Evolutionary conservation across 768 basidiomycete genomes (phyloP), one percentile per base, ranked within the genome.

Genomic region (Suillus hirtellus): DNA sequence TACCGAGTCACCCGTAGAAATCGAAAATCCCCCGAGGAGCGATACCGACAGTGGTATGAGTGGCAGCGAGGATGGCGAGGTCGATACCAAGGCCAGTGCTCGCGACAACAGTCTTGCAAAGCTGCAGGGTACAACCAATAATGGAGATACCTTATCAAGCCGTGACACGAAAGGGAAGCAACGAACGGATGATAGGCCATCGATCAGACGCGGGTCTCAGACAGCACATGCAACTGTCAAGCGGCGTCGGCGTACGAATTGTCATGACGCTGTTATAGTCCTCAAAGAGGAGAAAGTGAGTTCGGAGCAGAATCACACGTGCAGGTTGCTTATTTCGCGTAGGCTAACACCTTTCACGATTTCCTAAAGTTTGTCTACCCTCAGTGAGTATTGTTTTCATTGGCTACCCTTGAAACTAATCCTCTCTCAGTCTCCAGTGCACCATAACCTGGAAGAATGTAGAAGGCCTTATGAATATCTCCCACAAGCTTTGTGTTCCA

Each of bases 371-470:
- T 89, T 73, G 86, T 95, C 59, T 96, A 97, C 74, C 95, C 95
- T 21, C 92, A 96, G 94, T 95, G 76, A 70, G 89, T 77, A 17
- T 46, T 60, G 15, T 34, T 19, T 60, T 42, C 2, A 46, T 17
- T 10, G 10, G 31, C 14, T 42, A 10, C 53, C 60, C 1, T 63
- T 60, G 15, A 46, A 49, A 43, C 55, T 59, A 42, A 55, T 59
- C 40, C 58, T 44, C 46, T 27, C 50, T 35, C 68, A 92, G 90
- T 66, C 81, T 96, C 61, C 91, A 95, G 66, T 96, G 95, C 77
- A 92, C 92, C 10, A 95, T 96, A 60, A 90, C 93, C 0, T 98
- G 95, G 93, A 92, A 93, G 69, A 97, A 97, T 73, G 96, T 94
- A 34, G 94, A 93, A 69, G 89, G 89, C 46, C 83, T 94, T 47